These are phyloP conservation scores for Globisporangium acanthophoron DNA, from an alignment of 352 stramenopile species.

Conservation along the genomic window DNA sequence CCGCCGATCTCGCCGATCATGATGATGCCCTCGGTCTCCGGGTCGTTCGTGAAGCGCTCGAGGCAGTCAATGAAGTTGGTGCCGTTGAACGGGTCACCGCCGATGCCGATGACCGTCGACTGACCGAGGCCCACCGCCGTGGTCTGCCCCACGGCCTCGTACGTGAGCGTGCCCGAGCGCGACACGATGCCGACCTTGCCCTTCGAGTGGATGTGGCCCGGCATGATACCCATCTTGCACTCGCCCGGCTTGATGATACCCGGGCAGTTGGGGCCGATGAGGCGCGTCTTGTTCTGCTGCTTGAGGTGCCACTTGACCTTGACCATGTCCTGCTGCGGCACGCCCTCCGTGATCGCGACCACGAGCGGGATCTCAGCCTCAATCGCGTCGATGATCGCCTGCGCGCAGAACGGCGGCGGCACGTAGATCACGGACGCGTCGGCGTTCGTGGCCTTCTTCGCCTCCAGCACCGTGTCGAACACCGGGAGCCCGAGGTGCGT, in stretches of 20 bases:
- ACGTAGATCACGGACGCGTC: slow-evolving; percentile 99
- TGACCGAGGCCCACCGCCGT: slow-evolving; percentile 95
- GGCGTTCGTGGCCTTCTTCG: slow-evolving; percentile 82
- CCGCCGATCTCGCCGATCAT: slow-evolving; percentile 99
- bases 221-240: slow-evolving; percentile 99
- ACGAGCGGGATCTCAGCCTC: slow-evolving; percentile 95
- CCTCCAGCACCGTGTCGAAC: slow-evolving; percentile 95
- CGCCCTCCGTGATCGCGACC: slow-evolving; percentile 98
- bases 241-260: slow-evolving; percentile 99
- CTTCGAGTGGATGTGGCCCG: slow-evolving; percentile 97
- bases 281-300: slow-evolving; percentile 91
- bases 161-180: slow-evolving; percentile 97
- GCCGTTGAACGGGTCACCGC: slow-evolving; percentile 99
- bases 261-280: slow-evolving; percentile 99
- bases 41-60: slow-evolving; percentile 98
- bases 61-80: slow-evolving; percentile 99
- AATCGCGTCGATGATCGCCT: slow-evolving; percentile 98
- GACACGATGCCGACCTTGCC: slow-evolving; percentile 99
- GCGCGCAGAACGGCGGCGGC: slow-evolving; percentile 96
- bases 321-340: slow-evolving; percentile 99
- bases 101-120: slow-evolving; percentile 99
- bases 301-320: slow-evolving; percentile 95
- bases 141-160: slow-evolving; percentile 98
- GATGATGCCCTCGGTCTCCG: slow-evolving; percentile 98
- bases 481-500: slow-evolving; percentile 98